Conservation (phyloP, 805 yeast species). For the Kluyveromyces nonfermentans region DNA sequence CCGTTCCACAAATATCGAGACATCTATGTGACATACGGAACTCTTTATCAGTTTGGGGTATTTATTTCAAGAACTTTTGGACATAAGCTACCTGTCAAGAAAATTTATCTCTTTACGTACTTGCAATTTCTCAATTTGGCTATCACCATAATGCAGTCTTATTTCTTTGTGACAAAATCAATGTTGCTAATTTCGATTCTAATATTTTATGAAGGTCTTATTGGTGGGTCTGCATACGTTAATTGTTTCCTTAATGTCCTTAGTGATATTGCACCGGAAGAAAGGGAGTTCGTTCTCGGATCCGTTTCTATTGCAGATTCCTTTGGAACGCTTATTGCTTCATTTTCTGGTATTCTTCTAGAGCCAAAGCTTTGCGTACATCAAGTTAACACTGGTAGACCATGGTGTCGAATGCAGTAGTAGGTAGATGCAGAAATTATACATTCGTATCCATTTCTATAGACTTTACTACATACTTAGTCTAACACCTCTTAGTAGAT, state of each 20-base stretch:
- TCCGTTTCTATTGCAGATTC: constrained; percentile 79
- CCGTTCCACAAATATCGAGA: constrained; percentile 68
- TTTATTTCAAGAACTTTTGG: constrained; percentile 85
- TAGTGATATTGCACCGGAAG: constrained; percentile 40
- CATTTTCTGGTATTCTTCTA: constrained; percentile 59
- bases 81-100: constrained; percentile 46
- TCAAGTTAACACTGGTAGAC: constrained; percentile 65
- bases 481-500: constrained; percentile 32
- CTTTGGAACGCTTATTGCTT: constrained; percentile 77
- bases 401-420: constrained; percentile 56
- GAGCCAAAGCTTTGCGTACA: constrained; percentile 64
- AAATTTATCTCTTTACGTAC: constrained; percentile 50
- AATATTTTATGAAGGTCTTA: constrained; percentile 76
- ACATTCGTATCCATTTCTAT: too few species aligned
- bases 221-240: constrained; percentile 87
- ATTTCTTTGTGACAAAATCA: constrained; percentile 44
- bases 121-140: constrained; percentile 60
- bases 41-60: constrained; percentile 86
- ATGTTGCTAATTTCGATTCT: constrained; percentile 55
- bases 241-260: constrained; percentile 76
- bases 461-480: constrained; percentile 23
- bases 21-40: constrained; percentile 83
- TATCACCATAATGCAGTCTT: constrained; percentile 54
- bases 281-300: constrained; percentile 75
- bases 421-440: too few species aligned